Evolutionary conservation across 768 basidiomycete genomes (phyloP), one percentile per base, ranked within the genome.

Genomic region (Amanita molliuscula): DNA sequence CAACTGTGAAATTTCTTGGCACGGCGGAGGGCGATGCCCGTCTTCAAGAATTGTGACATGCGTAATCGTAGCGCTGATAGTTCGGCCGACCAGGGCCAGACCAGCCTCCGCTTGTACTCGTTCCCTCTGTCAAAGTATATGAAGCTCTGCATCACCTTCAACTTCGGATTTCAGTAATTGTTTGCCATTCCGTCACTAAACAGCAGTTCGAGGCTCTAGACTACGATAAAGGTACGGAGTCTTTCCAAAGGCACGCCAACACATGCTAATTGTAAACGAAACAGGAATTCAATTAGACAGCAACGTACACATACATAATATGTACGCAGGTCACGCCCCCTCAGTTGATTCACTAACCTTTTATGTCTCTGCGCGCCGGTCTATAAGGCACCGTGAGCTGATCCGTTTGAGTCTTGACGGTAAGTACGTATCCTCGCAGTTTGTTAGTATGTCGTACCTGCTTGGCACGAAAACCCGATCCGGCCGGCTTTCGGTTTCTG

Each of bases 41-140:
- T 28, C 26, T 41, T 31, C 26, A 29, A 40, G 48, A 28, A 41
- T 31, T 18, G 16, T 46, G 44, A 38, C 47, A 36, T 5, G 35
- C 47, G 25, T 38, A n/a, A n/a, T 18, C 13, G 35, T 36, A n/a
- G 36, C 47, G 47, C 36, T 36, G 47, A 48, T 38, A 48, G 20
- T 25, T 34, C 44, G 44, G 18, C 21, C 6, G 11, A 26, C 11
- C 29, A 31, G 42, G 26, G 15, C 26, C 16, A 28, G 42, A n/a
- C 42, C 13, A 15, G 18, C 44, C 9, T 15, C 10, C 16, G 26
- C 18, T 8, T 31, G 29, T 46, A 16, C 44, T 26, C 42, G 15
- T 43, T n/a, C n/a, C 16, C n/a, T 25, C 23, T n/a, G 23, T 25
- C 28, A 16, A 9, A 18, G 38, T 40, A 13, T 37, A 18, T 1